Conservation (phyloP, 1,284 basidiomycete species). For the Ganoderma resinaceum region DNA sequence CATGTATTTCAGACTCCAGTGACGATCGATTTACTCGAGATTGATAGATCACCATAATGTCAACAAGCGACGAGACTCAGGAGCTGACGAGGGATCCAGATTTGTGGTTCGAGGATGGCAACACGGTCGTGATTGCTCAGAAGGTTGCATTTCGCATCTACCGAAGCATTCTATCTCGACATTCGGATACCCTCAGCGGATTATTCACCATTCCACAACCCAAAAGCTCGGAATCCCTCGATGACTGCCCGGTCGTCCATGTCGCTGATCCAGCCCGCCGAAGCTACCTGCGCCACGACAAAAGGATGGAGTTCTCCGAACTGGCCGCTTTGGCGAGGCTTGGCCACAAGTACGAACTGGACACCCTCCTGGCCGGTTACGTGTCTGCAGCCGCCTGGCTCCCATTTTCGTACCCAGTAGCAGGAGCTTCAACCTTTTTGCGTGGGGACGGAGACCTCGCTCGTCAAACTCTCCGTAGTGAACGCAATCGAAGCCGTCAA, state of each 20-base stretch:
- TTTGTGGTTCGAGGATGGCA: conserved; percentile 20
- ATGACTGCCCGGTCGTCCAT: conserved; percentile 15
- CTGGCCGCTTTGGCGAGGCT: conserved; percentile 16
- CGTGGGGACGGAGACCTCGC: neutral
- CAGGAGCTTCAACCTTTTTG: neutral
- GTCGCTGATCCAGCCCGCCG: conserved; percentile 11
- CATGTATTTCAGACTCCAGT: too few relatives aligned
- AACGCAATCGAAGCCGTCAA: conserved; percentile 12
- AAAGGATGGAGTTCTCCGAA: conserved; percentile 4
- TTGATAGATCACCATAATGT: neutral
- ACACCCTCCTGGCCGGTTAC: neutral
- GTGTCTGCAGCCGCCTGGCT: conserved; percentile 4
- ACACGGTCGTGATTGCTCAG: conserved; percentile 12
- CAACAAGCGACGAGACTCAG: neutral
- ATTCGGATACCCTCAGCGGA: conserved; percentile 15
- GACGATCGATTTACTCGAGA: neutral
- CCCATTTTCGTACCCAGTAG: neutral
- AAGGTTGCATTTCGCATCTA: conserved; percentile 14
- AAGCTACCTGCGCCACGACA: conserved; percentile 1
- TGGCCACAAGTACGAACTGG: conserved; percentile 22
- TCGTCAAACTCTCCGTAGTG: neutral
- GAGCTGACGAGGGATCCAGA: neutral
- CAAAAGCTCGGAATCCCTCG: neutral
- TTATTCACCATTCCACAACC: conserved; percentile 18
- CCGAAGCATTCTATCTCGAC: conserved; percentile 7